A percentile compares a stretch with the other conserved stretches of the same genome.
Conservation (phyloP, 352 stramenopile genomes). For the Pythium diclinum region DNA sequence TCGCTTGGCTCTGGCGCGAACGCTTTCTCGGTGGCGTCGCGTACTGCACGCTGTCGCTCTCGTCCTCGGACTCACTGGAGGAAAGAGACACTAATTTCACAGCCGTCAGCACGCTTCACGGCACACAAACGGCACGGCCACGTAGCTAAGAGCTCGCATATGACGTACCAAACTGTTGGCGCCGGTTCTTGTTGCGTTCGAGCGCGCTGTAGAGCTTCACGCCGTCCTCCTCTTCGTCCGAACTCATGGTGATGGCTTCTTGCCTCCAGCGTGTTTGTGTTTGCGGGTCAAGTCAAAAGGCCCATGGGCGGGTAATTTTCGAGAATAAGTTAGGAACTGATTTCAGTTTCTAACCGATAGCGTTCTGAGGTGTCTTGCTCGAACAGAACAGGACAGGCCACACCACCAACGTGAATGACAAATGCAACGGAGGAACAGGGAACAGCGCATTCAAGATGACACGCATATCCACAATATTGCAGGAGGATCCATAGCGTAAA, state of each 20-base stretch:
- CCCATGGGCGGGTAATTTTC: constrained; percentile 1
- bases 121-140: neutral
- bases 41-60: constrained; percentile 12
- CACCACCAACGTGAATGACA: too few relatives aligned
- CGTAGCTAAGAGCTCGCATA: neutral
- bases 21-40: constrained; percentile 13
- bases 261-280: neutral
- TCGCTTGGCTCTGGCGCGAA: neutral
- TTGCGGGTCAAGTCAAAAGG: neutral
- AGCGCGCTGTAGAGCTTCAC: constrained; percentile 76
- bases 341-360: neutral
- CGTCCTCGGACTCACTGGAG: constrained; percentile 22
- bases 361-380: neutral
- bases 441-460: too few relatives aligned
- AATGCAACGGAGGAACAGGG: too few relatives aligned
- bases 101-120: neutral
- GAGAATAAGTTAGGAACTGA: constrained; percentile 1
- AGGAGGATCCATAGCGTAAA: too few relatives aligned
- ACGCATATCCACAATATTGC: too few relatives aligned
- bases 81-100: constrained; percentile 22
- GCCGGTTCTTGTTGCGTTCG: constrained; percentile 57
- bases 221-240: constrained; percentile 44
- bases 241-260: constrained; percentile 33
- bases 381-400: too few relatives aligned
- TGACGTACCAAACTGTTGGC: constrained; percentile 53